phyloP scores from a whole-genome alignment of 495 filamentous ascomycete genomes.

The Rostrohypoxylon terebratum region DNA sequence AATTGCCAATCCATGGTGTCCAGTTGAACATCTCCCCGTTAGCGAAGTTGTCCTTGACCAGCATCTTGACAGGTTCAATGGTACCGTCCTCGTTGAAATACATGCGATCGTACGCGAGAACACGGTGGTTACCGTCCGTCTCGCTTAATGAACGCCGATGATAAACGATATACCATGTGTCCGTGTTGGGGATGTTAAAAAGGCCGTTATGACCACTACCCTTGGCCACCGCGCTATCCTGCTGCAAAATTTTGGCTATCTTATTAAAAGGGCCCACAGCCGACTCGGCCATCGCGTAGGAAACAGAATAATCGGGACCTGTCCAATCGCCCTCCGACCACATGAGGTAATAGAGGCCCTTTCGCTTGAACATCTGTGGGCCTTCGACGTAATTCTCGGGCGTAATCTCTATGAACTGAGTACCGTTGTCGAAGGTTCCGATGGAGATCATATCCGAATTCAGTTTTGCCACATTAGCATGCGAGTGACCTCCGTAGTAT shows the following conservation, averaged over 20 bases:
- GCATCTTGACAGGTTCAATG: constrained; percentile 57
- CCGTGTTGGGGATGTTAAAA: constrained; percentile 55
- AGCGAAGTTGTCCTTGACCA: constrained; percentile 54
- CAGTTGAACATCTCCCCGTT: constrained; percentile 49
- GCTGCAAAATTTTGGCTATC: constrained; percentile 55
- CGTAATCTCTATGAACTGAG: constrained; percentile 56
- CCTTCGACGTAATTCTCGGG: constrained; percentile 59
- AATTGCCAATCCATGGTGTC: constrained; percentile 43
- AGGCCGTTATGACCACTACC: constrained; percentile 60
- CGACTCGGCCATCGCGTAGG: constrained; percentile 58
- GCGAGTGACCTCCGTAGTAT: constrained; percentile 63
- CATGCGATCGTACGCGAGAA: constrained; percentile 61
- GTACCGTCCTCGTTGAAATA: constrained; percentile 58
- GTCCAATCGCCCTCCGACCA: constrained; percentile 62
- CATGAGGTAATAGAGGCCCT: constrained; percentile 61
- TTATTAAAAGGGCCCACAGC: constrained; percentile 58
- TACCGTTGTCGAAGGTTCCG: constrained; percentile 46
- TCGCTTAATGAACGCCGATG: constrained; percentile 59
- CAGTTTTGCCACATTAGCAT: constrained; percentile 58
- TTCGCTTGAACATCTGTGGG: constrained; percentile 59
- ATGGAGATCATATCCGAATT: constrained; percentile 60
- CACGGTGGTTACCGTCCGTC: constrained; percentile 57
- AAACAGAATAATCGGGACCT: constrained; percentile 60
- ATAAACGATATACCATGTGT: constrained; percentile 64
- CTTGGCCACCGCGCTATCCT: constrained; percentile 54